Base-by-base conservation (phyloP, 2,329 filamentous ascomycete genomes). In the Colletotrichum sp. region DNA sequence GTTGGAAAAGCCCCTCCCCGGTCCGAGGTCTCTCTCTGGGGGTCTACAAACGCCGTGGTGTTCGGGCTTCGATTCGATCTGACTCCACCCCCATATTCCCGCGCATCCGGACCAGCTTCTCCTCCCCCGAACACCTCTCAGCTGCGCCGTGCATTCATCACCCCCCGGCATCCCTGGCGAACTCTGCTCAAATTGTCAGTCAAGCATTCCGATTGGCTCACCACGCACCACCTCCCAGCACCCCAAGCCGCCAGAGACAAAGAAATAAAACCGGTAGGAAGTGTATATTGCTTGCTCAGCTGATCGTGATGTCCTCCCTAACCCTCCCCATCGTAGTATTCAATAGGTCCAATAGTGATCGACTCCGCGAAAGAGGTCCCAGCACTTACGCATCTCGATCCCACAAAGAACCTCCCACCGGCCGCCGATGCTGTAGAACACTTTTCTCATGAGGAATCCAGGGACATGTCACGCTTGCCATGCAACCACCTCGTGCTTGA, bases 311-410 rank as follows among this genome's bases (percentile, higher is more conserved):
- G 3, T 1, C 38, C 1, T 43, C 18, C 8, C 3, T 3, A 8
- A 18, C 3, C 38, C 9, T 12, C 18, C 18, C 0, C 38, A 0
- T 21, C 18, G 43, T 21, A 21, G 43, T 21, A 7, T 30, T 1
- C 56, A 28, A 28, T 58, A 58, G 55, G 55, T 58, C 55, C 55
- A n/a, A 30, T n/a, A 18, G 55, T 30, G 24, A 18, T 18, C 55
- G 18, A 58, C 36, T 8, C 28, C 1, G 26, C 0, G 16, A 0
- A 16, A 48, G 52, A 10, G 48, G 71, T 65, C 66, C 48, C 71
- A 43, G 61, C 72, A 61, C 36, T 6, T 3, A 21, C 18, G 30
- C 71, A 71, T 75, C 72, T 75, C 72, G 72, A 75, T 75, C 52
- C 6, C 71, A 13, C 16, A 5, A n/a, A 10, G 26, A n/a, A 21